phyloP scores from a whole-genome alignment of 805 yeast genomes.

The Candida rishiriensis region DNA sequence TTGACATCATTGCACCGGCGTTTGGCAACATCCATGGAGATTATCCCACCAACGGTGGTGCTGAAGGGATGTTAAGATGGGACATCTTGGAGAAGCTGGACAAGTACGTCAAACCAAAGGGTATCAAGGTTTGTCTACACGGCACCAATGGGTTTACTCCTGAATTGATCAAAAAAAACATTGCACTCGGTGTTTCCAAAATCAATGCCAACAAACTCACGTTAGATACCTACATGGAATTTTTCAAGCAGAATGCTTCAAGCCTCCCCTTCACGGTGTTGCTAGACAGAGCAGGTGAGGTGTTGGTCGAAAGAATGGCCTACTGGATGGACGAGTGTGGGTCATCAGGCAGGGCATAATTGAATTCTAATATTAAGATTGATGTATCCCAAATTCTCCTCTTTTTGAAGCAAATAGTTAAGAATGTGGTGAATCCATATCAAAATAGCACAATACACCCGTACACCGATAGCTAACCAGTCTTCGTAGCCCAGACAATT shows the following conservation, averaged over 20 bases:
- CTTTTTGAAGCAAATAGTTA: too few relatives aligned
- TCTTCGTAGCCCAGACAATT: too few relatives aligned
- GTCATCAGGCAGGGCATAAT: conserved; percentile 23
- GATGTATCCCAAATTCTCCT: too few relatives aligned
- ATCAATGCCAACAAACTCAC: conserved; percentile 31
- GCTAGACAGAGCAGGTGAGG: conserved; percentile 22
- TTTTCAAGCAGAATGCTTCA: conserved; percentile 19
- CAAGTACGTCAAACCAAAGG: conserved; percentile 12
- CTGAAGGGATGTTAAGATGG: conserved; percentile 22
- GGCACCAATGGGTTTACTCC: conserved; percentile 31
- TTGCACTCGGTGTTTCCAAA: conserved; percentile 29
- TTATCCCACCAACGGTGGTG: conserved; percentile 28
- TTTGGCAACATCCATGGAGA: conserved; percentile 36
- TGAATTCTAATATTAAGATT: too few relatives aligned
- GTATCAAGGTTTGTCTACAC: conserved; percentile 29
- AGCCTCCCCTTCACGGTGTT: conserved; percentile 25
- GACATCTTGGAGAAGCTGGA: conserved; percentile 27
- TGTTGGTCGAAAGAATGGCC: conserved; percentile 26
- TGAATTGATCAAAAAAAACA: conserved; percentile 23
- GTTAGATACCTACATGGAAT: conserved; percentile 25
- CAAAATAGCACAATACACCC: too few relatives aligned
- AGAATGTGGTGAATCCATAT: too few relatives aligned
- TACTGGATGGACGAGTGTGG: conserved; percentile 27
- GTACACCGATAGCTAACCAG: too few relatives aligned
- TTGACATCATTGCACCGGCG: conserved; percentile 34